phyloP scores from a whole-genome alignment of 768 basidiomycete species.

The Hydnomerulius pinastri region DNA sequence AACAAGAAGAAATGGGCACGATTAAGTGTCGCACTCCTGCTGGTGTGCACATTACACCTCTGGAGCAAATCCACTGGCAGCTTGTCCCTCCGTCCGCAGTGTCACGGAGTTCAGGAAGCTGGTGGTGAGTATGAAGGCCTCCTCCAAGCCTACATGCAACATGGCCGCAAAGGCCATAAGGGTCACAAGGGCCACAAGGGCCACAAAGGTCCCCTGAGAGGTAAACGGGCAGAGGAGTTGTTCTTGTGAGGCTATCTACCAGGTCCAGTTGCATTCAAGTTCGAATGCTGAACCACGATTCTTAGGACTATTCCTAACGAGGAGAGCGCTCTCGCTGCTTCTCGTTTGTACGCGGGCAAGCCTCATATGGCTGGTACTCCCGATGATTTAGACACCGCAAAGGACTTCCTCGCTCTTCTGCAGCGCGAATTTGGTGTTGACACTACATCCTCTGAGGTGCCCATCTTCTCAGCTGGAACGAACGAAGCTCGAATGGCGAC shows the following conservation, averaged over 20 bases:
- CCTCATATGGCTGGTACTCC: slow-evolving; percentile 65
- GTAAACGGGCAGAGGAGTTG: slow-evolving; percentile 42
- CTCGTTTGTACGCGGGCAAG: slow-evolving; percentile 50
- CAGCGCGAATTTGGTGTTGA: slow-evolving; percentile 50
- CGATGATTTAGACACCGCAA: slow-evolving; percentile 57
- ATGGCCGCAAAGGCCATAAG: slow-evolving; percentile 12
- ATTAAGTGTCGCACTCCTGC: slow-evolving; percentile 10
- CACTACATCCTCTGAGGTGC: slow-evolving; percentile 29
- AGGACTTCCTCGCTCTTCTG: slow-evolving; percentile 53
- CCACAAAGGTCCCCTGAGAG: slow-evolving; percentile 25
- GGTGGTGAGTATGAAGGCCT: slow-evolving; percentile 16
- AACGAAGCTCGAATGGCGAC: slow-evolving; percentile 54
- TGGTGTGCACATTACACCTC: slow-evolving; percentile 14
- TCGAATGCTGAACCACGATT: not conserved
- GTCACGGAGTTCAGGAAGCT: slow-evolving; percentile 8
- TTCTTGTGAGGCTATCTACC: slow-evolving; percentile 40
- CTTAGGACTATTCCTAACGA: slow-evolving; percentile 52
- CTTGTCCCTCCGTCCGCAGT: not conserved
- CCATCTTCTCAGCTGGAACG: slow-evolving; percentile 61
- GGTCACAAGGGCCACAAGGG: slow-evolving; percentile 14
- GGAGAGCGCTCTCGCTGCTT: slow-evolving; percentile 50
- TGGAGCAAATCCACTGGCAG: slow-evolving; percentile 11
- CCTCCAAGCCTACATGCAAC: slow-evolving; percentile 16
- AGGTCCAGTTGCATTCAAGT: not conserved
- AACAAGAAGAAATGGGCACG: slow-evolving; percentile 14